Percentiles rank a stretch among this genome's conserved stretches.
Evolutionary conservation across 306 rosid species (phyloP).

Genomic region (Lupinus albus): DNA sequence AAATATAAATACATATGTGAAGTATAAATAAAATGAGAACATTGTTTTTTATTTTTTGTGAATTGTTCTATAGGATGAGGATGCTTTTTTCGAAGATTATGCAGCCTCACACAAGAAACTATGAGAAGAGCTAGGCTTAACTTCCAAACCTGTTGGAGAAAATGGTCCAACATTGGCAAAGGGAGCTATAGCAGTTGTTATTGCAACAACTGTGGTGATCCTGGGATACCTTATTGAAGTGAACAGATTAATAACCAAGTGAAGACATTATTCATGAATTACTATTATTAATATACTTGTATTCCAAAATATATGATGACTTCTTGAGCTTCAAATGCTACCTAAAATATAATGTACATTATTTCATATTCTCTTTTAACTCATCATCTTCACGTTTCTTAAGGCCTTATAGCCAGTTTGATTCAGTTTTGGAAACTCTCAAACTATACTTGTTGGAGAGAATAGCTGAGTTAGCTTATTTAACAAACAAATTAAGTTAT

Average conservation of each 20-base stretch:
- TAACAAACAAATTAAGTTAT: too few species aligned
- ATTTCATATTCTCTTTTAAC: too few species aligned
- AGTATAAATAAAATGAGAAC: too few species aligned
- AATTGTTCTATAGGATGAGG: constrained; percentile 60
- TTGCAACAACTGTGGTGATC: constrained; percentile 55
- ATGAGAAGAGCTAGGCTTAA: constrained; percentile 79
- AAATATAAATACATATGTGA: too few species aligned
- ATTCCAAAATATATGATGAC: neutral
- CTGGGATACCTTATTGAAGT: constrained; percentile 57
- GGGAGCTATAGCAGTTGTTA: constrained; percentile 39
- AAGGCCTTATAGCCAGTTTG: neutral
- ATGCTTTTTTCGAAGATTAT: constrained; percentile 67
- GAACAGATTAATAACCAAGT: constrained; percentile 43
- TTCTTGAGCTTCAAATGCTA: too few species aligned
- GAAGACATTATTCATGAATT: neutral
- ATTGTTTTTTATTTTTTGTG: too few species aligned
- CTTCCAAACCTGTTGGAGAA: neutral
- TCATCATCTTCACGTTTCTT: neutral
- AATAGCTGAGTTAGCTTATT: too few species aligned
- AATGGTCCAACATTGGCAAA: constrained; percentile 31
- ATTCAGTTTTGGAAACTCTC: neutral
- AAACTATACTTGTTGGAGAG: neutral
- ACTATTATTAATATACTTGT: neutral
- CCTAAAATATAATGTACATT: neutral
- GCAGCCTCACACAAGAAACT: constrained; percentile 83